These are phyloP conservation scores for Cinchona pubescens DNA, from an alignment of 257 asterid species.

Conservation along the genomic window DNA sequence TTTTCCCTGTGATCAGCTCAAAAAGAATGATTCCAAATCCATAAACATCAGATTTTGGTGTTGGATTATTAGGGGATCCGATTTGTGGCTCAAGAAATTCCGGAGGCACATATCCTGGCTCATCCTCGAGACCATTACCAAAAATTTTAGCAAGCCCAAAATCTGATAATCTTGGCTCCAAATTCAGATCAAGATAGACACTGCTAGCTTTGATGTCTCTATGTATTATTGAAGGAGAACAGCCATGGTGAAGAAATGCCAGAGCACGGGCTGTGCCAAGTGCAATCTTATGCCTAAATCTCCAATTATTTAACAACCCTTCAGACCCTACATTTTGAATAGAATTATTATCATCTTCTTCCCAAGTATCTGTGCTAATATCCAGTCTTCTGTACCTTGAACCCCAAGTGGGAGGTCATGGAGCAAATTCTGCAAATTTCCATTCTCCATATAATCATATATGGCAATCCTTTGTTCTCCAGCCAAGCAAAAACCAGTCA, in stretches of 20 bases:
- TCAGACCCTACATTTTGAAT: slow-evolving; percentile 59
- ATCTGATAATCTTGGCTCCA: slow-evolving; percentile 75
- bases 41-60: slow-evolving; percentile 73
- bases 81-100: slow-evolving; percentile 58
- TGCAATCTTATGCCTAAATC: slow-evolving; percentile 66
- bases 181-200: slow-evolving; percentile 63
- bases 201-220: slow-evolving; percentile 82
- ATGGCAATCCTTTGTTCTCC: slow-evolving; percentile 86
- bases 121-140: slow-evolving; percentile 59
- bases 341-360: slow-evolving; percentile 51
- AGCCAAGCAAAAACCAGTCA: slow-evolving; percentile 81
- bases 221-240: slow-evolving; percentile 80
- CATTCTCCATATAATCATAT: slow-evolving; percentile 88
- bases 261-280: slow-evolving; percentile 85
- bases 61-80: slow-evolving; percentile 46
- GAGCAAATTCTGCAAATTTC: slow-evolving; percentile 73
- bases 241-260: slow-evolving; percentile 87
- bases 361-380: slow-evolving; percentile 74
- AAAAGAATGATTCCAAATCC: slow-evolving; percentile 80
- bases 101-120: slow-evolving; percentile 68
- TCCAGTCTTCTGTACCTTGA: slow-evolving; percentile 70
- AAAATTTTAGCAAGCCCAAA: slow-evolving; percentile 72
- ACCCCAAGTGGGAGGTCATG: slow-evolving; percentile 73
- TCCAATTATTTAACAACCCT: slow-evolving; percentile 60
- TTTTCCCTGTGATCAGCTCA: slow-evolving; percentile 73